Evolutionary conservation across 345 rosid genomes (phyloP), one percentile per base, ranked within the genome.

Genomic region (Citrus hindsii): DNA sequence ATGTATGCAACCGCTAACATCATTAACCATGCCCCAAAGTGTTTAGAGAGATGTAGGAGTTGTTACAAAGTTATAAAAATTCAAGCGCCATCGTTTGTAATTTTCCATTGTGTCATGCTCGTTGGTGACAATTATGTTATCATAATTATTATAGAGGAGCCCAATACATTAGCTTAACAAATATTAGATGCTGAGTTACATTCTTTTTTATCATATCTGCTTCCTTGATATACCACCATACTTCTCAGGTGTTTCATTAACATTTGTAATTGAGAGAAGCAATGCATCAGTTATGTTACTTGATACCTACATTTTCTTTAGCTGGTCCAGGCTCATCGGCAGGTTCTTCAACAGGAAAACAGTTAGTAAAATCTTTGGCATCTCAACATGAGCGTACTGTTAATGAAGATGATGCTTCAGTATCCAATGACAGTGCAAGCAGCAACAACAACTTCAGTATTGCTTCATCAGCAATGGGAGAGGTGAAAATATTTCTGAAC

Each of bases 401-500:
- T 30, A 64, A 51, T 16, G 55, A 64, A 56, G 51, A 74, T 61
- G 78, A 68, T 67, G 71, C 55, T 69, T 71, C 73, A 58, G 60
- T 79, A 56, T 70, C 74, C 33, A 71, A 35, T 65, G 74, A 40
- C 22, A 66, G 73, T 18, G 71, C 22, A 22, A 56, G 30, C 48
- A 40, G 71, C 38, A 51, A 73, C 51, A 73, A 32, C 19, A 75
- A 55, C 62, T 55, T 79, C 42, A 55, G 30, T 30, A 74, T 84
- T 62, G 83, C 83, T 69, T 68, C 81, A 42, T 82, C 79, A 59
- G 27, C 77, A 27, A 18, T 22, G 67, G 81, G 79, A 77, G 79
- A 82, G 59, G 83, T 84, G 42, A 73, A 84, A 38, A 6, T 84
- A 28, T 63, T 73, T 66, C 68, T 84, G 24, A 73, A 61, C 48